A percentile compares a stretch with the other conserved stretches of the same genome.
Evolutionary conservation across 305 asterid species (phyloP).

Genomic region (Salvia sclarea): DNA sequence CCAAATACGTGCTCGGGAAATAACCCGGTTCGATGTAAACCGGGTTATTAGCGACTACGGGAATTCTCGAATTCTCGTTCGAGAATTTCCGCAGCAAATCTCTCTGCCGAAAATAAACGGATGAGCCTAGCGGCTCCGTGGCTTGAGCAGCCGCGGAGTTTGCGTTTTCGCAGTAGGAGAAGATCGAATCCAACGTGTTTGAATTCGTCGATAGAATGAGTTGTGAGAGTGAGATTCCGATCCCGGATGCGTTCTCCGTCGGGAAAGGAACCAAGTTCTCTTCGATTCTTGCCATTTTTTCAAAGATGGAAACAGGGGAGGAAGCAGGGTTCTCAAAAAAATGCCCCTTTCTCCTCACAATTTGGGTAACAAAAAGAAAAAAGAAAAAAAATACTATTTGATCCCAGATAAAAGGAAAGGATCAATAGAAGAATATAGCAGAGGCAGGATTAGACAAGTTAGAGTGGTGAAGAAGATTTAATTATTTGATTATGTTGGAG

Average conservation of each 20-base stretch:
- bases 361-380: neutral
- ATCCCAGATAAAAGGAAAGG: conserved; percentile 23
- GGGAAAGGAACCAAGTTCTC: conserved; percentile 30
- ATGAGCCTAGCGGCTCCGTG: conserved; percentile 61
- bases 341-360: conserved; percentile 31
- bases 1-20: conserved; percentile 31
- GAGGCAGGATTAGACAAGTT: neutral
- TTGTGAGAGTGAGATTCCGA: conserved; percentile 61
- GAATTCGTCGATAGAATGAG: conserved; percentile 58
- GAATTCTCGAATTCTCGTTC: conserved; percentile 34
- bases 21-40: conserved; percentile 10
- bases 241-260: conserved; percentile 31
- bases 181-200: conserved; percentile 73
- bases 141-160: conserved; percentile 23
- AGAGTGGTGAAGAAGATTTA: conserved; percentile 8
- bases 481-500: neutral
- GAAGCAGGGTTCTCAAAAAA: conserved; percentile 50
- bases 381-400: neutral
- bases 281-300: conserved; percentile 40
- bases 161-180: conserved; percentile 54
- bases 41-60: conserved; percentile 24
- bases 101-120: conserved; percentile 62
- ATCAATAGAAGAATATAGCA: conserved; percentile 9
- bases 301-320: conserved; percentile 33
- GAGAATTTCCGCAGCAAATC: conserved; percentile 55